phyloP scores from a whole-genome alignment of 1,139 yeast genomes.

The Debaryomyces fabryi region DNA sequence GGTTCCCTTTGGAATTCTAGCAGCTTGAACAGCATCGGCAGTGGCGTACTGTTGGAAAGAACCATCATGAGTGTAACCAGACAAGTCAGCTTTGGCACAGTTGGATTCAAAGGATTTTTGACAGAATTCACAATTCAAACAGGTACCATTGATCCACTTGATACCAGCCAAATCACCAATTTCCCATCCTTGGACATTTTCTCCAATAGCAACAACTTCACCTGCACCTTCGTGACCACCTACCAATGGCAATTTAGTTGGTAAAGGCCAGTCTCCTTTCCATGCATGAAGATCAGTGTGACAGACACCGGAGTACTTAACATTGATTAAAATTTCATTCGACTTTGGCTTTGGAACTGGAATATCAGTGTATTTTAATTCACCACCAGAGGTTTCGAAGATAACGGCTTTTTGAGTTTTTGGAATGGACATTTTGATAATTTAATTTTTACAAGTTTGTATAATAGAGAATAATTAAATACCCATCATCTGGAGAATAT shows the following conservation, averaged over 20 bases:
- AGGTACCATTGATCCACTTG: conserved; percentile 76
- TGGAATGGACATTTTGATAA: conserved; percentile 29
- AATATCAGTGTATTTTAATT: conserved; percentile 60
- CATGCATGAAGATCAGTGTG: conserved; percentile 82
- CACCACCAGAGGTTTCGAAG: conserved; percentile 43
- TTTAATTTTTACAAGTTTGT: background rate
- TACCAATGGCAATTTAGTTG: conserved; percentile 66
- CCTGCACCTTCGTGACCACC: conserved; percentile 91
- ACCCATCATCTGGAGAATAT: background rate
- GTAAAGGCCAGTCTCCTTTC: conserved; percentile 80
- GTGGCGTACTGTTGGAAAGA: conserved; percentile 81
- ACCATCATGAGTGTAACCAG: conserved; percentile 81
- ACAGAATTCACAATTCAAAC: conserved; percentile 71
- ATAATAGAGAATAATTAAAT: background rate
- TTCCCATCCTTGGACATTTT: conserved; percentile 64
- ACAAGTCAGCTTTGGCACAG: conserved; percentile 67
- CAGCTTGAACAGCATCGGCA: conserved; percentile 86
- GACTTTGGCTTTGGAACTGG: conserved; percentile 72
- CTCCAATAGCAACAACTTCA: conserved; percentile 71
- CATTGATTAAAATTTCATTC: conserved; percentile 65
- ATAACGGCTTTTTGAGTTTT: conserved; percentile 42
- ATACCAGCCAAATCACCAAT: conserved; percentile 75
- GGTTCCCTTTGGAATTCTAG: conserved; percentile 68
- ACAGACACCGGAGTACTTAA: conserved; percentile 78
- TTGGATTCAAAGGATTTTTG: conserved; percentile 65